Evolutionary conservation across 2,329 filamentous ascomycete genomes (phyloP).

Genomic region (Alternaria alternata): DNA sequence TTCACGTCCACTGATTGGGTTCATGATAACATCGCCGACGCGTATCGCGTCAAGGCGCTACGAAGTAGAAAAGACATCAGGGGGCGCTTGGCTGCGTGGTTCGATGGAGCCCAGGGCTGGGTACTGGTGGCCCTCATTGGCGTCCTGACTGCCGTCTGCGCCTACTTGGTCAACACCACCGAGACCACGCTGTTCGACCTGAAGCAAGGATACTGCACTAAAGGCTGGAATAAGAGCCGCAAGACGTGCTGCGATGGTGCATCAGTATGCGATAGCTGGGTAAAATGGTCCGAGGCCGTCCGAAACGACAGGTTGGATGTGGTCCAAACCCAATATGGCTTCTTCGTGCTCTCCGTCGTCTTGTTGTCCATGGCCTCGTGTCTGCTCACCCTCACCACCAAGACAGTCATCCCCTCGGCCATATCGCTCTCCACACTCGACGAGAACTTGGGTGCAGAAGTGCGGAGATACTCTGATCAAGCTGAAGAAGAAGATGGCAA

Average conservation of each 20-base stretch:
- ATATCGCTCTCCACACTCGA: constrained; percentile 88
- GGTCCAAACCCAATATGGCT: constrained; percentile 75
- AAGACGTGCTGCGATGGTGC: constrained; percentile 69
- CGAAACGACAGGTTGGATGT: constrained; percentile 57
- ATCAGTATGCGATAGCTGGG: constrained; percentile 66
- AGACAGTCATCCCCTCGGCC: constrained; percentile 89
- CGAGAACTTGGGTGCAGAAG: constrained; percentile 81
- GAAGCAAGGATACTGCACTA: constrained; percentile 86
- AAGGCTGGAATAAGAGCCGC: constrained; percentile 74
- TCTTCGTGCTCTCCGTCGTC: constrained; percentile 78
- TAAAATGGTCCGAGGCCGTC: constrained; percentile 69
- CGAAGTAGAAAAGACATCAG: constrained; percentile 82
- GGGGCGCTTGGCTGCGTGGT: constrained; percentile 77
- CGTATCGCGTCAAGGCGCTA: constrained; percentile 84
- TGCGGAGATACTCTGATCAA: constrained; percentile 46
- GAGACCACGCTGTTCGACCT: constrained; percentile 87
- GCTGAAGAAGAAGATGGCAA: constrained; percentile 56
- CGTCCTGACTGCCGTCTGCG: constrained; percentile 81
- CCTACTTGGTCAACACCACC: constrained; percentile 87
- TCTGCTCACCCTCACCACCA: constrained; percentile 84
- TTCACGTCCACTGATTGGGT: constrained; percentile 99
- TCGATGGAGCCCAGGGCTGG: constrained; percentile 94
- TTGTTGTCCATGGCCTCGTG: constrained; percentile 76
- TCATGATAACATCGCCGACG: constrained; percentile 94
- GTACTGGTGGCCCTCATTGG: constrained; percentile 90